Evolutionary conservation across 768 basidiomycete species (phyloP).

Genomic region (Lanmaoa pseudosensibilis): DNA sequence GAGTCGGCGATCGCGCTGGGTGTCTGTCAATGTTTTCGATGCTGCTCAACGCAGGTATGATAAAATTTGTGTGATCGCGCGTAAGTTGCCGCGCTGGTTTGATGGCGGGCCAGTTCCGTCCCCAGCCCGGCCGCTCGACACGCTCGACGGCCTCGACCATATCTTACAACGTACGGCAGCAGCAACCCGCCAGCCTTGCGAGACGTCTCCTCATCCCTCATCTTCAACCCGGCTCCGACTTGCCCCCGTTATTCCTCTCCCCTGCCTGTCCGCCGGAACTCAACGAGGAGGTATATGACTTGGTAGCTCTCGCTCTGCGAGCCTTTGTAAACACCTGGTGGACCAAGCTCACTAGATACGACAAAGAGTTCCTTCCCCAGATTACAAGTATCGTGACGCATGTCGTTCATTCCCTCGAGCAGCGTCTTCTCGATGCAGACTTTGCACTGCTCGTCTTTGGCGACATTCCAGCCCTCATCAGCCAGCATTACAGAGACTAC

Average conservation of each 20-base stretch:
- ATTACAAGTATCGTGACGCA: constrained; percentile 58
- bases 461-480: constrained; percentile 63
- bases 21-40: neutral
- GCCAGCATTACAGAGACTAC: constrained; percentile 79
- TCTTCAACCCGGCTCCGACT: constrained; percentile 40
- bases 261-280: constrained; percentile 52
- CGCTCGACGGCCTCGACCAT: constrained; percentile 27
- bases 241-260: constrained; percentile 55
- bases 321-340: constrained; percentile 86
- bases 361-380: constrained; percentile 78
- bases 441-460: constrained; percentile 59
- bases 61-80: neutral
- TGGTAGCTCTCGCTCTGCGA: constrained; percentile 75
- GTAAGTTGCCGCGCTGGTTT: neutral
- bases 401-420: constrained; percentile 61
- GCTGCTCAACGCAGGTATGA: neutral
- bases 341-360: constrained; percentile 78
- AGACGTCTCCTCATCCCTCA: constrained; percentile 67
- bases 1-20: neutral
- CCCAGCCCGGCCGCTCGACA: constrained; percentile 13
- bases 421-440: constrained; percentile 53
- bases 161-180: constrained; percentile 20
- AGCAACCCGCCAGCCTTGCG: constrained; percentile 41
- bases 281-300: constrained; percentile 59
- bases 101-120: constrained; percentile 1